Evolutionary conservation across 176 grass and related monocot genomes (phyloP).

Genomic region (Pontederia crassipes): DNA sequence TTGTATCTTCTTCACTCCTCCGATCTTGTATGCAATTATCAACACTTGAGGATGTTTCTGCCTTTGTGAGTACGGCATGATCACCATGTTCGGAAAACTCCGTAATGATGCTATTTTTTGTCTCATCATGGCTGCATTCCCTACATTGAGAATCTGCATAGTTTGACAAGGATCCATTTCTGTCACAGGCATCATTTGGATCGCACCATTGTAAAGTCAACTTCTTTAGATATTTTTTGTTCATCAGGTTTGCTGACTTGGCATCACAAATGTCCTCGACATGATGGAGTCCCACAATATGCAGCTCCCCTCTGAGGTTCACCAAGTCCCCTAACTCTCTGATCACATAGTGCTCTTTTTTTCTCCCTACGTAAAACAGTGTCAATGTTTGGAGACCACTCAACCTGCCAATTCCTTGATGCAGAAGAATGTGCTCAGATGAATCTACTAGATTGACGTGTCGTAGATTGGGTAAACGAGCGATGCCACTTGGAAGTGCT

Average conservation of each 20-base stretch:
- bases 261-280: not conserved
- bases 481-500: not conserved
- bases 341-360: conserved; percentile 26
- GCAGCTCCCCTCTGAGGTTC: conserved; percentile 9
- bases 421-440: conserved; percentile 18
- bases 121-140: not conserved
- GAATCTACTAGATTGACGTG: conserved; percentile 25
- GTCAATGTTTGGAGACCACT: conserved; percentile 36
- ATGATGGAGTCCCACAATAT: not conserved
- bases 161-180: not conserved
- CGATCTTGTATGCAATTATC: too few relatives aligned
- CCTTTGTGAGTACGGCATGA: too few relatives aligned
- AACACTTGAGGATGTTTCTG: too few relatives aligned
- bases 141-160: not conserved
- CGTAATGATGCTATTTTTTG: not conserved
- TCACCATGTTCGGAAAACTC: too few relatives aligned
- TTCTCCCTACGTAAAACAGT: conserved; percentile 17
- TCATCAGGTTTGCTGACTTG: not conserved
- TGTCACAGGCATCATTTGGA: not conserved
- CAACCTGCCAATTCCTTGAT: conserved; percentile 31
- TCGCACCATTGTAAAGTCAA: not conserved
- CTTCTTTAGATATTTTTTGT: conserved; percentile 7
- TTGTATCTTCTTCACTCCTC: too few relatives aligned
- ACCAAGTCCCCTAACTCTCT: conserved; percentile 28
- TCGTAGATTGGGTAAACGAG: conserved; percentile 18